Evolutionary conservation across 2,329 filamentous ascomycete genomes (phyloP), one percentile per base, ranked within the genome.

Genomic region (Aspergillus sp.): DNA sequence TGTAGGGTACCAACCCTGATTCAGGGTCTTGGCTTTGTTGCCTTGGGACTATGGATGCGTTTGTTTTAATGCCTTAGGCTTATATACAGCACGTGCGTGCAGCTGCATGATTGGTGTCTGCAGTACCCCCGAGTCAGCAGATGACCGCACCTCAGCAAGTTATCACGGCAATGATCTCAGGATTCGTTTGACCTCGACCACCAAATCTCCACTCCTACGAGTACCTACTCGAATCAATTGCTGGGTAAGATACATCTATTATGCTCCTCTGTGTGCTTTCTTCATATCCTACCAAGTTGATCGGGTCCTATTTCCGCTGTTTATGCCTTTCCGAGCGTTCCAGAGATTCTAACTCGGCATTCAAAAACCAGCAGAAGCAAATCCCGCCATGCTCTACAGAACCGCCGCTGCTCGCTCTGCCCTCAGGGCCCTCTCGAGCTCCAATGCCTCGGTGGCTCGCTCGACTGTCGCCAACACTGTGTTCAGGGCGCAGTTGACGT

Each of bases 331-430:
- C 65, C 65, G 64, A 61, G 56, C 57, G 58, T 66, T 65, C 60
- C 59, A 51, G 50, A 38, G 44, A 54, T 61, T 54, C 61, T 67
- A 59, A 67, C 59, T 53, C 54, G 55, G 53, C 49, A 49, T 53
- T 53, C 52, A 60, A 62, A 64, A 63, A 64, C 61, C 60, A 59
- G 52, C 54, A 50, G 46, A 47, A 15, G 17, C n/a, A n/a, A 37
- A 55, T 47, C 59, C 64, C 56, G 68, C 62, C 60, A 76, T 75
- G 73, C 58, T 75, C 46, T 70, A 66, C 64, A 70, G 73, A 62
- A 68, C 65, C 58, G 61, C 67, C 52, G 68, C 67, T 58, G 64
- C 68, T 55, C 71, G 72, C 64, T 73, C 72, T 49, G 58, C 70
- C 46, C 63, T 73, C 56, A 67, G 71, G 57, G 70, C 73, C 49